A percentile compares a stretch with the other conserved stretches of the same genome.
Evolutionary conservation across 495 filamentous ascomycete genomes (phyloP).

Genomic region (Opeltia flavorubescens): DNA sequence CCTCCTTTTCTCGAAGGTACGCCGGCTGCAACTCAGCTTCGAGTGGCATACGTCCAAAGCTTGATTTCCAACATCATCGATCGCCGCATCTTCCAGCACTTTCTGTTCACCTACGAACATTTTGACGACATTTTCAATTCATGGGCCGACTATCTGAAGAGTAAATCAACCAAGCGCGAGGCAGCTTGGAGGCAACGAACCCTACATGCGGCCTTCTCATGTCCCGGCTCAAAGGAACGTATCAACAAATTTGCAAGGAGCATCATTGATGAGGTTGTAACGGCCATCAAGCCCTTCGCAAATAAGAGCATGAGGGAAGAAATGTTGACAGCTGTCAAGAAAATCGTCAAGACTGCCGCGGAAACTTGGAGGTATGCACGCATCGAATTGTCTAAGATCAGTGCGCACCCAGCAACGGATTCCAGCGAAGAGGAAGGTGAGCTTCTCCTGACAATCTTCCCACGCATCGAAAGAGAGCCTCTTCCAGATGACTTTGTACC

Average conservation of each 20-base stretch:
- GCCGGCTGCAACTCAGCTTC: conserved; percentile 36
- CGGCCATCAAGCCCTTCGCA: conserved; percentile 42
- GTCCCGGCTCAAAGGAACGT: conserved; percentile 44
- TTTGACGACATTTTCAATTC: conserved; percentile 48
- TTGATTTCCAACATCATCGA: conserved; percentile 44
- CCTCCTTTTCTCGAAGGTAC: conserved; percentile 37
- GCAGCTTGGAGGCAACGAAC: conserved; percentile 53
- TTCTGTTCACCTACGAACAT: conserved; percentile 52
- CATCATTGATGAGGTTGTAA: conserved; percentile 48
- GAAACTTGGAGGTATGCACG: conserved; percentile 52
- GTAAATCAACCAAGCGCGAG: conserved; percentile 46
- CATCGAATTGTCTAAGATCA: conserved; percentile 46
- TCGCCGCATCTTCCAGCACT: conserved; percentile 50
- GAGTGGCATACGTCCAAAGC: conserved; percentile 47
- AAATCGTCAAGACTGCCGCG: conserved; percentile 48
- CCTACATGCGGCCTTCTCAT: conserved; percentile 48
- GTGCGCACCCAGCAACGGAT: conserved; percentile 35
- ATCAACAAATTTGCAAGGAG: conserved; percentile 45
- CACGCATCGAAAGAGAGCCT: conserved; percentile 39
- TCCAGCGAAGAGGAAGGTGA: conserved; percentile 4
- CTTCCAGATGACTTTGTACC: conserved; percentile 38
- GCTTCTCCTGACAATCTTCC: conserved; percentile 39
- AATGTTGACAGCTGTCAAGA: conserved; percentile 34
- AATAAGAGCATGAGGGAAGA: conserved; percentile 40
- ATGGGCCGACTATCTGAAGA: conserved; percentile 46